Base-by-base conservation (phyloP, 2,329 filamentous ascomycete species). In the Colletotrichum ledebouriae region DNA sequence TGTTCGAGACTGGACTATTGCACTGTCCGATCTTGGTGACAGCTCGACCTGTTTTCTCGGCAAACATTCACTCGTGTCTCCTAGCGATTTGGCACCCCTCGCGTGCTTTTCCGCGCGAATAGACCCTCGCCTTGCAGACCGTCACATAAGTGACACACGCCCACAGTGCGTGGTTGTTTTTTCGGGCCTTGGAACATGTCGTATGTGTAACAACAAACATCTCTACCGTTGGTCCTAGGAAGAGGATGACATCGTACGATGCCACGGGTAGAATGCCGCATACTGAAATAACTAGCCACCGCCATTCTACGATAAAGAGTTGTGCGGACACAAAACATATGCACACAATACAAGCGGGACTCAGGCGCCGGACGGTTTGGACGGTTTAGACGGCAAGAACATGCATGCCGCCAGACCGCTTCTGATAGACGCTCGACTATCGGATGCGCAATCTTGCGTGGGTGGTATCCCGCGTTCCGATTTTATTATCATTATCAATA, bases 41-140 rank as follows among this genome's bases (percentile, higher is more conserved):
- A 50, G 56, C 17, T 49, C 61, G 61, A 22, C 49, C 61, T 49
- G 55, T 50, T 39, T 59, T 66, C 49, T 55, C 61, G 61, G 61
- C 65, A 44, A 52, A 47, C 56, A n/a, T 22, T 68, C 49, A 9
- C 55, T 65, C 34, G 65, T 55, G 22, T 49, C 29, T 59, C 60
- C 55, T 47, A 59, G 61, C 62, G 20, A 56, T 46, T 55, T 22
- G 22, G 59, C 61, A 56, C 17, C n/a, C 33, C 29, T 55, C 53
- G 47, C 46, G n/a, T 64, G 47, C 25, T 25, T 49, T 11, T 47
- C 41, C 41, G 55, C 41, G 41, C 49, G 33, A 68, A 65, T 29
- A 44, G 17, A 37, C 33, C 34, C 55, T 56, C 25, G 29, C 42
- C 61, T 20, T 34, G 55, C 41, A 65, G 37, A 17, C 47, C 34